phyloP scores from a whole-genome alignment of 2,329 filamentous ascomycete genomes.

The Fusarium foetens region DNA sequence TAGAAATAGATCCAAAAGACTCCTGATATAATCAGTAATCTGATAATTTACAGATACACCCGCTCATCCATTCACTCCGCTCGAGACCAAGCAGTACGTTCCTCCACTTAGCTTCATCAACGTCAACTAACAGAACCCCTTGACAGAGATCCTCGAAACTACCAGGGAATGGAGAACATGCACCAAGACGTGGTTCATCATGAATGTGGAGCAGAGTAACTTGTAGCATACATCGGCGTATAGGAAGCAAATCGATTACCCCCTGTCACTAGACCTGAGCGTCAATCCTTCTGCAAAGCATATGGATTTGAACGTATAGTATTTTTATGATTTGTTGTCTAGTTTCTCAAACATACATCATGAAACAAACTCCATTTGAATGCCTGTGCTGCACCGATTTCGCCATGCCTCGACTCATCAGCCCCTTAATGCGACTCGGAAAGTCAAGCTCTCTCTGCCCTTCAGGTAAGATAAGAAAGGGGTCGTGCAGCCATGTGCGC shows the following conservation, averaged over 20 bases:
- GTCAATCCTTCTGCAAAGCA: background rate
- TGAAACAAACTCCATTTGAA: conserved; percentile 34
- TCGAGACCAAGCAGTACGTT: conserved; percentile 46
- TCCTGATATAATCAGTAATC: background rate
- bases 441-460: conserved; percentile 9
- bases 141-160: conserved; percentile 23
- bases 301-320: conserved; percentile 21
- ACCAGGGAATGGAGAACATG: conserved; percentile 29
- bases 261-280: background rate
- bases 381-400: conserved; percentile 26
- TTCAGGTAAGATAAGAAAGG: conserved; percentile 23
- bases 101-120: background rate
- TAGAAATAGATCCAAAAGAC: background rate
- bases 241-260: conserved; percentile 11
- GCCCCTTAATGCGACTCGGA: conserved; percentile 20
- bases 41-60: conserved; percentile 49
- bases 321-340: conserved; percentile 37
- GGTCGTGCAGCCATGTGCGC: conserved; percentile 24
- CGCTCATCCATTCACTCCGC: conserved; percentile 55
- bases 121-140: conserved; percentile 1
- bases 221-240: conserved; percentile 22
- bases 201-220: background rate
- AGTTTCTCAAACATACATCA: conserved; percentile 26
- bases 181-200: conserved; percentile 17
- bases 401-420: conserved; percentile 23